These are phyloP conservation scores for Penicillium antarcticum DNA, from an alignment of 495 filamentous ascomycete species.

Conservation along the genomic window DNA sequence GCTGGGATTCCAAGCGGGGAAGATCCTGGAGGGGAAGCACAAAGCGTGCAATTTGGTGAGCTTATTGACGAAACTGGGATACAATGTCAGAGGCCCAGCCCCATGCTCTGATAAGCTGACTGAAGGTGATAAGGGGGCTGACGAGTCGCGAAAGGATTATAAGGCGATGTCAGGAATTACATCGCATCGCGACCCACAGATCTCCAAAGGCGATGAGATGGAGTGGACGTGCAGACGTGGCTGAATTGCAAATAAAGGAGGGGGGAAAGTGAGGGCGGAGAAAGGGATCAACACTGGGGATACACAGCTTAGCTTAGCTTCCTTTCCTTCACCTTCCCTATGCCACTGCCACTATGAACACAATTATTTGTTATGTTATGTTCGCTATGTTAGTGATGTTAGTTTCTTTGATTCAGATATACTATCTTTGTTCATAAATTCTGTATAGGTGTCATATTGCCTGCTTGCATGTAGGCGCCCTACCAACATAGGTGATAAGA, in stretches of 20 bases:
- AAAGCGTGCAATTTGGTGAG: background rate
- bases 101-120: background rate
- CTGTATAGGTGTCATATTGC: no score
- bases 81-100: background rate
- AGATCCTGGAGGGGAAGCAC: background rate
- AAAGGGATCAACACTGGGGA: conserved; percentile 21
- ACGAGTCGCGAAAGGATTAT: background rate
- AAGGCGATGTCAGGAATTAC: conserved; percentile 22
- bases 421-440: no score
- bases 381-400: no score
- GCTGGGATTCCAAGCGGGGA: background rate
- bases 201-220: conserved; percentile 12
- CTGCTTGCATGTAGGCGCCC: no score
- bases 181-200: conserved; percentile 27
- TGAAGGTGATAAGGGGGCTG: conserved; percentile 2
- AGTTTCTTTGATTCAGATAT: no score
- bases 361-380: no score
- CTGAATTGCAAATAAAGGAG: conserved; percentile 13
- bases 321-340: no score
- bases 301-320: background rate
- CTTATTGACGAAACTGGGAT: background rate
- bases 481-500: no score
- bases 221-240: background rate
- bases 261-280: conserved; percentile 11
- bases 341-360: no score